Percentiles rank a stretch among this genome's conserved stretches.
phyloP scores from a whole-genome alignment of 176 grass and related monocot species.

The Oryza officinalis region DNA sequence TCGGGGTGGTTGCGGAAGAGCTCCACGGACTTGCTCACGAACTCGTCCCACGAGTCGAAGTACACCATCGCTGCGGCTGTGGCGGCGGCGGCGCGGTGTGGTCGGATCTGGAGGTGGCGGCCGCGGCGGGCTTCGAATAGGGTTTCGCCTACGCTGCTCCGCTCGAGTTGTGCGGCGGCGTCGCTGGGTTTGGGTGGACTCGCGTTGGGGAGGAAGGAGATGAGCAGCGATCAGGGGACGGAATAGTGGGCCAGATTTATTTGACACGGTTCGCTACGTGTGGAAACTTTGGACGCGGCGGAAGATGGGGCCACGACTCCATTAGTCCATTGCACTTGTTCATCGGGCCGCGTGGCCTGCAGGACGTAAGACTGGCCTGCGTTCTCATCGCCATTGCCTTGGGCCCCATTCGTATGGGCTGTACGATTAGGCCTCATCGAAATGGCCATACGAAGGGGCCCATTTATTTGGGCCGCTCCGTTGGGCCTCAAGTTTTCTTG shows the following conservation, averaged over 20 bases:
- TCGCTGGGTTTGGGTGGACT: not conserved
- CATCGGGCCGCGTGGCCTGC: too few species aligned
- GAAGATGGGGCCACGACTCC: too few species aligned
- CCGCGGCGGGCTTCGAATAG: not conserved
- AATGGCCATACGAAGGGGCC: too few species aligned
- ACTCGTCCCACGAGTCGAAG: conserved; percentile 95
- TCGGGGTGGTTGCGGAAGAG: conserved; percentile 82
- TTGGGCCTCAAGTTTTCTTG: too few species aligned
- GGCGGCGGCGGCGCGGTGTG: not conserved
- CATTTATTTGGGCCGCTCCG: too few species aligned
- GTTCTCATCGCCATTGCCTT: too few species aligned
- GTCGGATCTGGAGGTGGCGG: conserved; percentile 28
- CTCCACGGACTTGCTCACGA: conserved; percentile 80
- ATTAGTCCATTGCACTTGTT: too few species aligned
- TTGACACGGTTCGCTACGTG: too few species aligned
- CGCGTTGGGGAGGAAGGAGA: not conserved
- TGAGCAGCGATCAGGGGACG: not conserved
- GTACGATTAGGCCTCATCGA: too few species aligned
- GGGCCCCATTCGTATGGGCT: too few species aligned
- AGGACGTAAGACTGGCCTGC: too few species aligned
- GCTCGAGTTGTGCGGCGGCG: not conserved
- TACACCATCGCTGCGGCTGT: conserved; percentile 77
- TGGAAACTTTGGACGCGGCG: too few species aligned
- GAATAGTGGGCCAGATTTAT: not conserved
- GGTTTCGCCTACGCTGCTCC: not conserved